These are phyloP conservation scores for Vararia minispora DNA, from an alignment of 768 basidiomycete genomes.

Conservation along the genomic window DNA sequence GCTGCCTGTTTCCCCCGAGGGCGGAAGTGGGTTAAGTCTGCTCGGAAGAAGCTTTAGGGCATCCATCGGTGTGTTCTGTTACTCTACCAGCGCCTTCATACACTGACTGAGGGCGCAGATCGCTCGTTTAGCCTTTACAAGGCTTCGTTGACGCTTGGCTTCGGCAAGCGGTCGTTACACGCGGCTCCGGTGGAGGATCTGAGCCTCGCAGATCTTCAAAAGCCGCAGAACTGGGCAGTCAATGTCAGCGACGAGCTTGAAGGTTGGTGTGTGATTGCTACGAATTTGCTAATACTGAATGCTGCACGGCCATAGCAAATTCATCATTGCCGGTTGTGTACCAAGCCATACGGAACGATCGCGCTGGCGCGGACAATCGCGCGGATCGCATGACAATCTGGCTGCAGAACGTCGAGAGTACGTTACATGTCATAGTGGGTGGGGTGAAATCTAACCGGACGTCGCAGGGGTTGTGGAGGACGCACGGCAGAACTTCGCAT, in stretches of 20 bases:
- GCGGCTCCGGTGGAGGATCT: too few species aligned
- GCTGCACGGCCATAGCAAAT: conserved; percentile 32
- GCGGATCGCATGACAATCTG: conserved; percentile 67
- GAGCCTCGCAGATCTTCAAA: too few species aligned
- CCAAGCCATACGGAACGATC: conserved; percentile 42
- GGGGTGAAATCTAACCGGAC: background rate
- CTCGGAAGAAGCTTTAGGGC: conserved; percentile 52
- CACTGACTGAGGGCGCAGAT: background rate
- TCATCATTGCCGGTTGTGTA: conserved; percentile 44
- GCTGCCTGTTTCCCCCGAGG: too few species aligned
- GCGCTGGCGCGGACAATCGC: conserved; percentile 39
- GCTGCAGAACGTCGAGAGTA: conserved; percentile 79
- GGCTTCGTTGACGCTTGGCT: too few species aligned
- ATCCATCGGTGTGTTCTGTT: conserved; percentile 59
- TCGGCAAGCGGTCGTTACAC: too few species aligned
- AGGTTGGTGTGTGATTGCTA: conserved; percentile 22
- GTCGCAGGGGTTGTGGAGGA: conserved; percentile 69
- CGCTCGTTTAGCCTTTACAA: conserved; percentile 37
- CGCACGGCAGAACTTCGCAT: conserved; percentile 62
- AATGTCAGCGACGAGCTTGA: conserved; percentile 29
- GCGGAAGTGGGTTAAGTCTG: background rate
- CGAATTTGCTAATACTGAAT: too few species aligned
- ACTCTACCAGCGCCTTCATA: too few species aligned
- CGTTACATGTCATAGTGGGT: conserved; percentile 19
- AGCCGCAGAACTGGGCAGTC: conserved; percentile 32